Evolutionary conservation across 2,329 filamentous ascomycete genomes (phyloP), one percentile per base, ranked within the genome.

Genomic region (Aspergillus jensenii): DNA sequence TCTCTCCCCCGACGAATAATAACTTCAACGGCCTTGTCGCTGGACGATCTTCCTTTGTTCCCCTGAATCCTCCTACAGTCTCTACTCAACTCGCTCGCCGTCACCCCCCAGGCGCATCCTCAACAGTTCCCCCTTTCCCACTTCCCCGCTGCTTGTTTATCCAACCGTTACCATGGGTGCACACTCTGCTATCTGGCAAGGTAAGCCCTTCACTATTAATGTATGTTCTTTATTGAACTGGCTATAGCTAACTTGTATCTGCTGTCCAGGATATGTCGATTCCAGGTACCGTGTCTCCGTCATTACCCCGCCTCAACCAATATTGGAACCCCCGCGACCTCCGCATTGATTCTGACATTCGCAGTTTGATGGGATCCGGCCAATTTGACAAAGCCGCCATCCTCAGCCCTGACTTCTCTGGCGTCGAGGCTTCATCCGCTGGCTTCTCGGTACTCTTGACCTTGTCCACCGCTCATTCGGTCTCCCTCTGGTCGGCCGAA

Each of bases 381-480:
- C 88, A 93, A 74, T 78, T 96, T 72, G 89, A 95, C 81, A 88
- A 91, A 81, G 92, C 84, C 69, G 90, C 90, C 73, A 92, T 96
- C 75, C 87, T 95, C 82, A 92, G 89, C 77, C 80, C 79, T 64
- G 89, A 89, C 67, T 90, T 91, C 69, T 90, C 90, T 78, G 91
- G 88, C 74, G 83, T 86, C 68, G 96, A 91, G 91, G 91, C 91
- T 60, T 74, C 81, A 43, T 87, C 87, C 27, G 21, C 84, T 54
- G 84, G 82, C 66, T 96, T 96, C 81, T 79, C 82, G 73, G 91
- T 96, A 88, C 45, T 27, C 27, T 27, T 76, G 79, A 73, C 59
- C 59, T 52, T 44, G 21, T 44, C 35, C 40, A 27, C 41, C 25
- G 23, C 39, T 40, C 43, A 50, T 31, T 9, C 51, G 37, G 19